Conservation (phyloP, 108 stramenopile genomes). For the Pseudonitzschia pungens region DNA sequence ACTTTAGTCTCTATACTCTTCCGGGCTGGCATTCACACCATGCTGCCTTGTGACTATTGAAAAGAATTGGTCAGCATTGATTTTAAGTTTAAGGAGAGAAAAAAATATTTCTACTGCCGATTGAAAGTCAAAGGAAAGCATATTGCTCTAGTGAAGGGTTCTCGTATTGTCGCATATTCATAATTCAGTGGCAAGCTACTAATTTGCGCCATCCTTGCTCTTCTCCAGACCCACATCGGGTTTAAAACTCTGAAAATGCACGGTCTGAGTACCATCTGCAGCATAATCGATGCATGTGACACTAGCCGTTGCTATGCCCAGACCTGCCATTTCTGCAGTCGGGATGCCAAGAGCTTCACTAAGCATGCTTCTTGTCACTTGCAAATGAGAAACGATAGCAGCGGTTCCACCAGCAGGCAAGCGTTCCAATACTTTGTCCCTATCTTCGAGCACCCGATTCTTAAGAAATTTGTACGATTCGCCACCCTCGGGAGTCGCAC, state of each 20-base stretch:
- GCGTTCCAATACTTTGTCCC: conserved; percentile 53
- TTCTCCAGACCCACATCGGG: conserved; percentile 71
- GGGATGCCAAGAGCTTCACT: conserved; percentile 77
- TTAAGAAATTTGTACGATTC: conserved; percentile 76
- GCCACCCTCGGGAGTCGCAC: conserved; percentile 81
- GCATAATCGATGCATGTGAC: conserved; percentile 85
- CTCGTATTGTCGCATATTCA: too few species aligned
- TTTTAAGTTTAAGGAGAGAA: too few species aligned
- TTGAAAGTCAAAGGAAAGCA: too few species aligned
- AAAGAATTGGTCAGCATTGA: too few species aligned
- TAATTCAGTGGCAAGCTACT: too few species aligned
- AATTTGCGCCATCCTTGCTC: conserved; percentile 81
- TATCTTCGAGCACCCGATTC: conserved; percentile 62
- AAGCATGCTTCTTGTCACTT: conserved; percentile 83
- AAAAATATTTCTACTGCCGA: too few species aligned
- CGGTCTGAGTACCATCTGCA: conserved; percentile 50
- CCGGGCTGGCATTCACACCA: too few species aligned
- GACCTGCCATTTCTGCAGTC: conserved; percentile 57
- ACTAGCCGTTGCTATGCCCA: conserved; percentile 80
- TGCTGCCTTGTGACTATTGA: too few species aligned
- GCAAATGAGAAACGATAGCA: conserved; percentile 81
- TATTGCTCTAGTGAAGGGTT: too few species aligned
- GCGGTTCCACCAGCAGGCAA: conserved; percentile 61
- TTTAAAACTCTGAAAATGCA: conserved; percentile 84
- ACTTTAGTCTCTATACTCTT: too few species aligned